A percentile compares a stretch with the other conserved stretches of the same genome.
Conservation (phyloP, 768 basidiomycete species). For the Suillus clintonianus region DNA sequence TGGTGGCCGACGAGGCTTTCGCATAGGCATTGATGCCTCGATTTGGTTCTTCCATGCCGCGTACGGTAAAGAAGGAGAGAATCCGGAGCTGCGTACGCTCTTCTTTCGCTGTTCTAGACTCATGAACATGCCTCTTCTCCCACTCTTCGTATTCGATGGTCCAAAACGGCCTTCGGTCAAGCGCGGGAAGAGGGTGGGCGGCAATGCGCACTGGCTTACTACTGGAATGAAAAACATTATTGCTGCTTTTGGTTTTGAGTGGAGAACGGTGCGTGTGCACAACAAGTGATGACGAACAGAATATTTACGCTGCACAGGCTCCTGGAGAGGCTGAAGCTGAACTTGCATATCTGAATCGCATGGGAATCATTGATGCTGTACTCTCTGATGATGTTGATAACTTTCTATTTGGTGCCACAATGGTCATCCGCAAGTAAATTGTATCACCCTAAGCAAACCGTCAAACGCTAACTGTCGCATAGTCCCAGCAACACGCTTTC, state of each 20-base stretch:
- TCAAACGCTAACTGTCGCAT: slow-evolving; percentile 10
- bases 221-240: slow-evolving; percentile 79
- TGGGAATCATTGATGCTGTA: slow-evolving; percentile 84
- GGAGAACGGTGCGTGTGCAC: slow-evolving; percentile 53
- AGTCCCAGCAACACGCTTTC: slow-evolving; percentile 74
- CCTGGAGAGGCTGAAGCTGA: slow-evolving; percentile 97
- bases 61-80: slow-evolving; percentile 78
- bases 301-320: slow-evolving; percentile 52
- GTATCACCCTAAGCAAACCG: neutral
- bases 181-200: slow-evolving; percentile 70
- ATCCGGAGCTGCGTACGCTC: slow-evolving; percentile 80
- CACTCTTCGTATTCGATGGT: slow-evolving; percentile 92
- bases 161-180: slow-evolving; percentile 82
- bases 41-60: slow-evolving; percentile 79
- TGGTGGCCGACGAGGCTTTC: slow-evolving; percentile 66
- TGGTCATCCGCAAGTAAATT: slow-evolving; percentile 80
- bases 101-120: slow-evolving; percentile 86
- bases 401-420: slow-evolving; percentile 83
- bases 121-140: slow-evolving; percentile 76
- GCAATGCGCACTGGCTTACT: slow-evolving; percentile 62
- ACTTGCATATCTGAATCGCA: slow-evolving; percentile 80
- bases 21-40: slow-evolving; percentile 85
- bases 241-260: slow-evolving; percentile 79
- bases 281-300: slow-evolving; percentile 15
- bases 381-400: slow-evolving; percentile 94